These are phyloP conservation scores for Paecilomyces sp. DNA, from an alignment of 2,329 filamentous ascomycete species.

Conservation along the genomic window DNA sequence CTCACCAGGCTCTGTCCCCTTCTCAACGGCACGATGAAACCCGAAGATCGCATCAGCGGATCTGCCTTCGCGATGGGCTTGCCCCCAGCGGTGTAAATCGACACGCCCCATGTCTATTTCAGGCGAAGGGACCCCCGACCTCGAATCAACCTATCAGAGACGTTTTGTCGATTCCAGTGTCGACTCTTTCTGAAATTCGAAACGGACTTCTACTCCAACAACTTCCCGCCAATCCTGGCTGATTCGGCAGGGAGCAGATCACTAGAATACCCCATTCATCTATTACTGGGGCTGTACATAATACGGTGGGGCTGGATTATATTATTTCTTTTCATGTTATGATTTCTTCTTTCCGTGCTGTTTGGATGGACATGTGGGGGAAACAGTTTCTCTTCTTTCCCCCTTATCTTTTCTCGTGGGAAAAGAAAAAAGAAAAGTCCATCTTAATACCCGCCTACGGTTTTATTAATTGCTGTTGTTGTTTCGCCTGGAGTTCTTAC, in stretches of 20 bases:
- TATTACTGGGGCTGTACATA: not conserved
- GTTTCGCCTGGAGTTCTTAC: not conserved
- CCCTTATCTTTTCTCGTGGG: not conserved
- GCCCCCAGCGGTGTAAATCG: slow-evolving; percentile 20
- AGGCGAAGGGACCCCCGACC: not conserved
- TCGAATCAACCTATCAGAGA: not conserved
- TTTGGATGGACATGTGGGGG: not conserved
- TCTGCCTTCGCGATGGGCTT: slow-evolving; percentile 43
- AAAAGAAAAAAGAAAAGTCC: not conserved
- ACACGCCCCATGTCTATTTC: not conserved
- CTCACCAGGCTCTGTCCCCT: slow-evolving; percentile 66
- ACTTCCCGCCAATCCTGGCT: not conserved
- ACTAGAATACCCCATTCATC: not conserved
- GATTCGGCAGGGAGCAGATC: not conserved
- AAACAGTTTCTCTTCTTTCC: not conserved
- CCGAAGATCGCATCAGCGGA: slow-evolving; percentile 39
- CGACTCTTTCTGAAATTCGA: not conserved
- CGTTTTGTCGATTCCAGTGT: not conserved
- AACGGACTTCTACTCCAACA: not conserved
- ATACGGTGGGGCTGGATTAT: not conserved
- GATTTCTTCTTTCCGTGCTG: not conserved
- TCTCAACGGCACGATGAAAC: slow-evolving; percentile 74
- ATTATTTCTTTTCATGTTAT: not conserved
- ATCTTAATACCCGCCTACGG: not conserved
- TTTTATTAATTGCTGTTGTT: not conserved